These are phyloP conservation scores for Poa annua DNA, from an alignment of 176 grass and related monocot species.

Conservation along the genomic window DNA sequence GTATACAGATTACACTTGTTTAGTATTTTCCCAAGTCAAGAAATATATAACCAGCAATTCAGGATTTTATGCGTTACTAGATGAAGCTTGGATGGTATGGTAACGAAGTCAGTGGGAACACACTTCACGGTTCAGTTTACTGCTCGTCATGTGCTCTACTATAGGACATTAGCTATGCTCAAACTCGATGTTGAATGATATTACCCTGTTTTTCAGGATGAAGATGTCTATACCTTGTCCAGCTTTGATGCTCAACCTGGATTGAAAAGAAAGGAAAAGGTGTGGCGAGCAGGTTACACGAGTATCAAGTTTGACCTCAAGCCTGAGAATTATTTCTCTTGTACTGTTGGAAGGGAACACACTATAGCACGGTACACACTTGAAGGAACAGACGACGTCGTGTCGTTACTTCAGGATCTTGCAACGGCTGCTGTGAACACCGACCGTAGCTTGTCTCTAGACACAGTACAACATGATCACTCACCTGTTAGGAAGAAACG, in stretches of 20 bases:
- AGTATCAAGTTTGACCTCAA: constrained; percentile 81
- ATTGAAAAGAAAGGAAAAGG: constrained; percentile 58
- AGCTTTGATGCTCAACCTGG: constrained; percentile 70
- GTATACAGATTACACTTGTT: not conserved
- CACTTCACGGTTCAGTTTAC: not conserved
- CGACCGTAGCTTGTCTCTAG: not conserved
- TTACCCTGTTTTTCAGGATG: constrained; percentile 66
- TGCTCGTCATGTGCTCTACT: not conserved
- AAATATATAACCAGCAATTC: not conserved
- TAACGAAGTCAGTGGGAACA: not conserved
- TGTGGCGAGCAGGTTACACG: constrained; percentile 38
- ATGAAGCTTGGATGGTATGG: not conserved
- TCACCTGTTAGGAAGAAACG: not conserved
- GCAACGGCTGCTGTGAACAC: not conserved
- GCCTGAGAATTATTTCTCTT: constrained; percentile 85
- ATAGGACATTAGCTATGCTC: not conserved
- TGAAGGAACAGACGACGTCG: constrained; percentile 51
- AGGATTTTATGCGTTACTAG: not conserved
- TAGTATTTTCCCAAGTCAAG: not conserved
- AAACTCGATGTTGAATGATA: not conserved
- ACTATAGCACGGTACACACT: constrained; percentile 72
- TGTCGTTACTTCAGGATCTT: constrained; percentile 51
- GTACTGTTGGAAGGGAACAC: constrained; percentile 76
- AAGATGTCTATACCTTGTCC: constrained; percentile 80
- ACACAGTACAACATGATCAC: not conserved